phyloP scores from a whole-genome alignment of 768 basidiomycete genomes.

The Botryobasidium botryosum region DNA sequence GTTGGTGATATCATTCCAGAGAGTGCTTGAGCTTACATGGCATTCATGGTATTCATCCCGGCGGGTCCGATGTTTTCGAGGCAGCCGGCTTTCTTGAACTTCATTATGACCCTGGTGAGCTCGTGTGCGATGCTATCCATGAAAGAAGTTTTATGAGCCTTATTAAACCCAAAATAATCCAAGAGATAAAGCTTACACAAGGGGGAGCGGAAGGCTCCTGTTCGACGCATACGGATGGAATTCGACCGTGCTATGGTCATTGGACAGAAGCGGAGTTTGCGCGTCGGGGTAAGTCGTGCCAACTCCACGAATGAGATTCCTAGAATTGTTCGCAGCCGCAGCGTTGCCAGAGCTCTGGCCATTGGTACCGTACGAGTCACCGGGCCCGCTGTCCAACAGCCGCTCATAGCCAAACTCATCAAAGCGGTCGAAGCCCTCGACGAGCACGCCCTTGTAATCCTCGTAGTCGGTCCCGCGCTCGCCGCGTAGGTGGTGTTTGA shows the following conservation, averaged over 20 bases:
- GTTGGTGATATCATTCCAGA: background rate
- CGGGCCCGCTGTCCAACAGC: too few species aligned
- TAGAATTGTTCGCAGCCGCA: background rate
- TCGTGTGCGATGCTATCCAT: constrained; percentile 60
- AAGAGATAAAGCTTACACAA: constrained; percentile 33
- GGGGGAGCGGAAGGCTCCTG: constrained; percentile 61
- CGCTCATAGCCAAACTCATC: too few species aligned
- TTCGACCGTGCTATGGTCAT: constrained; percentile 38
- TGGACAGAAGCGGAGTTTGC: constrained; percentile 44
- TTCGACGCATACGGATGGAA: constrained; percentile 40
- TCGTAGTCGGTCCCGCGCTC: constrained; percentile 48
- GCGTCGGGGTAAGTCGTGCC: background rate
- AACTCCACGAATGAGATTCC: background rate
- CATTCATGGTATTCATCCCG: constrained; percentile 62
- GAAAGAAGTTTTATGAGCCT: background rate
- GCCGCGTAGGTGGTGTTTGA: constrained; percentile 43
- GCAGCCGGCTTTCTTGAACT: constrained; percentile 62
- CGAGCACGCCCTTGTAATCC: constrained; percentile 53
- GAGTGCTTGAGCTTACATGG: constrained; percentile 28
- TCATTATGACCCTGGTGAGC: constrained; percentile 47
- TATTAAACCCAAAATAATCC: too few species aligned
- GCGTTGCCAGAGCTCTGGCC: background rate
- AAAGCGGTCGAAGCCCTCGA: constrained; percentile 37
- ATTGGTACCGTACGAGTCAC: too few species aligned
- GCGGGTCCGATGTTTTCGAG: constrained; percentile 85